A percentile compares a stretch with the other conserved stretches of the same genome.
These are phyloP conservation scores for Leccinum laetum DNA, from an alignment of 1,284 basidiomycete species.

Conservation along the genomic window DNA sequence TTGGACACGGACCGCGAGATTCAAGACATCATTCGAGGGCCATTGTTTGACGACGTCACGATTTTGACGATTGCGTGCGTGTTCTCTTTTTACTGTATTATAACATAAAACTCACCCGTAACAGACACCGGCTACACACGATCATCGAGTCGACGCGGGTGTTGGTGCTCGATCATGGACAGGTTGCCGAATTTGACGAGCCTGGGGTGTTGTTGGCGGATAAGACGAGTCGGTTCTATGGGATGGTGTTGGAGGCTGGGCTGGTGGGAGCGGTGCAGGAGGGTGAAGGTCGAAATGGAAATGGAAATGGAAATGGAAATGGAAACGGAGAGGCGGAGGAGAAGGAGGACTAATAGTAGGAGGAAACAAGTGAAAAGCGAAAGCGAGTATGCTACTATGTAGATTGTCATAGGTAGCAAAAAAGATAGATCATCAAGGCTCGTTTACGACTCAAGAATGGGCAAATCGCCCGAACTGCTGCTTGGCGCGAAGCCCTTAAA, in stretches of 20 bases:
- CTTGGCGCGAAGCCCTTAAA: too few relatives aligned
- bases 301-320: background rate
- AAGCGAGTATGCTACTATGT: too few relatives aligned
- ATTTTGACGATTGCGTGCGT: conserved; percentile 83
- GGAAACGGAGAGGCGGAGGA: background rate
- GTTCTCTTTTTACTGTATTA: background rate
- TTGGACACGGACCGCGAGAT: conserved; percentile 88
- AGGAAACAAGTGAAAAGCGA: too few relatives aligned
- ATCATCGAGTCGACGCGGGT: conserved; percentile 88
- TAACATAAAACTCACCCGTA: background rate
- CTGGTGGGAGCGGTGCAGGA: conserved; percentile 9
- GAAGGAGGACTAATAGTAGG: too few relatives aligned
- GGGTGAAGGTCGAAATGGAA: background rate
- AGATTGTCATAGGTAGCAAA: too few relatives aligned
- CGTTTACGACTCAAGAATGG: too few relatives aligned
- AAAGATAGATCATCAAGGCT: too few relatives aligned
- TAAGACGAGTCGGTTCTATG: conserved; percentile 23
- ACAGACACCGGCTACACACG: conserved; percentile 86
- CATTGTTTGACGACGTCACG: conserved; percentile 69
- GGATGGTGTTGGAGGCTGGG: conserved; percentile 34
- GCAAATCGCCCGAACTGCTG: too few relatives aligned
- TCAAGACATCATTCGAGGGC: conserved; percentile 78
- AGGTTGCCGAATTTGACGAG: conserved; percentile 37
- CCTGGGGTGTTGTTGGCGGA: conserved; percentile 26
- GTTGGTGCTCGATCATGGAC: conserved; percentile 81